Percentiles rank a stretch among this genome's conserved stretches.
phyloP scores from a whole-genome alignment of 768 basidiomycete species.

The Calocera cornea region DNA sequence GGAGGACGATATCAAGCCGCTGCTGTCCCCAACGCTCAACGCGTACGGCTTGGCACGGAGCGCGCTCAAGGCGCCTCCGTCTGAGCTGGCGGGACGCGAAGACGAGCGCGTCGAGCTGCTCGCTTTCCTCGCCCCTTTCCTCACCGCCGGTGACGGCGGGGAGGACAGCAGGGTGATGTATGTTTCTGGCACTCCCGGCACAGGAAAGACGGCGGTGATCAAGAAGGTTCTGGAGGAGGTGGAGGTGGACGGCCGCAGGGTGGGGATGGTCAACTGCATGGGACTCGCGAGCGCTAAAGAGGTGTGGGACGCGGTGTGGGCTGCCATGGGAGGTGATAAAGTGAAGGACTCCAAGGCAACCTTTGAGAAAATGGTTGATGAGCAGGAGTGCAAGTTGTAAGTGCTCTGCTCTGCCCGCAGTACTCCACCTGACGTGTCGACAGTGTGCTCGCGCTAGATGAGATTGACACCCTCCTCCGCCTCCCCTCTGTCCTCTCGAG shows the following conservation, averaged over 20 bases:
- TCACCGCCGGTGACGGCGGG: slow-evolving; percentile 24
- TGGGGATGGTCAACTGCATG: slow-evolving; percentile 68
- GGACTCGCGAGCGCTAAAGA: slow-evolving; percentile 37
- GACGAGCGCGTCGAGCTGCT: slow-evolving; percentile 45
- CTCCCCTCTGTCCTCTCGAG: slow-evolving; percentile 43
- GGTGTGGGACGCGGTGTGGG: slow-evolving; percentile 55
- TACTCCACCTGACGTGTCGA: neutral
- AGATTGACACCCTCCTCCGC: slow-evolving; percentile 63
- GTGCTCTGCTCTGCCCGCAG: neutral
- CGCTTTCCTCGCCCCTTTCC: slow-evolving; percentile 46
- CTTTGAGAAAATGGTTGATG: slow-evolving; percentile 28
- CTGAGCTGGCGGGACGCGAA: slow-evolving; percentile 50
- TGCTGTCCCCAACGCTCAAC: slow-evolving; percentile 37
- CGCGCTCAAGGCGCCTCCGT: slow-evolving; percentile 3
- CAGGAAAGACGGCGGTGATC: slow-evolving; percentile 80
- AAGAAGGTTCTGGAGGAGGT: slow-evolving; percentile 44
- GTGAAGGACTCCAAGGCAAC: slow-evolving; percentile 14
- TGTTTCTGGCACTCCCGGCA: slow-evolving; percentile 86
- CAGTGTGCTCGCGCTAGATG: slow-evolving; percentile 61
- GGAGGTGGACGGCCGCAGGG: slow-evolving; percentile 29
- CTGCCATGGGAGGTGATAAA: slow-evolving; percentile 39
- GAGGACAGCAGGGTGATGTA: slow-evolving; percentile 44
- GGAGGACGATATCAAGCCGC: neutral
- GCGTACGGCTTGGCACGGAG: slow-evolving; percentile 26
- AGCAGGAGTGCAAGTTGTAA: slow-evolving; percentile 31